Conservation (phyloP, 306 rosid species). For the Trifolium pratense region DNA sequence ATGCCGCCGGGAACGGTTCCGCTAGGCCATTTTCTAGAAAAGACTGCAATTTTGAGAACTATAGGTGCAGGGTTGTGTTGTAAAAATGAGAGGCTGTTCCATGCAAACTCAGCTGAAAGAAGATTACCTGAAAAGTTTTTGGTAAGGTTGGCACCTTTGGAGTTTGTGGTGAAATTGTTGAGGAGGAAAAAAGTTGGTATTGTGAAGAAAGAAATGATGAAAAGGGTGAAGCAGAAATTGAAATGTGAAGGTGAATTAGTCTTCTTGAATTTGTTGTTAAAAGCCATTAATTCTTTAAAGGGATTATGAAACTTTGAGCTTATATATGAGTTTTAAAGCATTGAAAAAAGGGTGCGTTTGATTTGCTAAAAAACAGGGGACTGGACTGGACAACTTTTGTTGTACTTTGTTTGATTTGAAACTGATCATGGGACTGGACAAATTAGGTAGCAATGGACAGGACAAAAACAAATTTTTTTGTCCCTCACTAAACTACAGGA, state of each 20-base stretch:
- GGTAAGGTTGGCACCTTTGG: conserved; percentile 61
- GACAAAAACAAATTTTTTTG: no score
- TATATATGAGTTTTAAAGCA: conserved; percentile 40
- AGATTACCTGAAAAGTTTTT: conserved; percentile 82
- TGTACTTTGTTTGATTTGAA: no score
- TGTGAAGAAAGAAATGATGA: conserved; percentile 76
- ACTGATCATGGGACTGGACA: no score
- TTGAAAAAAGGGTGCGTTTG: conserved; percentile 58
- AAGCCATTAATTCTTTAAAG: conserved; percentile 59
- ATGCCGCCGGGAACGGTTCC: conserved; percentile 89
- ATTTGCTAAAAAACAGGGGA: no score
- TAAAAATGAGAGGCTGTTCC: conserved; percentile 74
- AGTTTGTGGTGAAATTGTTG: conserved; percentile 59
- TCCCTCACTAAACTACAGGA: no score
- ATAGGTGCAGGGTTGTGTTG: conserved; percentile 45
- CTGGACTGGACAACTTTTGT: no score
- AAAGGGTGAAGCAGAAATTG: conserved; percentile 68
- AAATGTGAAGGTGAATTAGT: conserved; percentile 47
- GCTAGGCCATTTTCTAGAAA: conserved; percentile 93
- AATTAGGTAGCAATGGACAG: no score
- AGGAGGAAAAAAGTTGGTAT: conserved; percentile 74
- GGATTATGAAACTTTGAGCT: conserved; percentile 32
- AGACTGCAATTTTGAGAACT: conserved; percentile 77
- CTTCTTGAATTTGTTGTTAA: conserved; percentile 63
- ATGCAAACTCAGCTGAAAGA: conserved; percentile 68